These are phyloP conservation scores for Irpex rosettiformis DNA, from an alignment of 1,284 basidiomycete genomes.

Conservation along the genomic window DNA sequence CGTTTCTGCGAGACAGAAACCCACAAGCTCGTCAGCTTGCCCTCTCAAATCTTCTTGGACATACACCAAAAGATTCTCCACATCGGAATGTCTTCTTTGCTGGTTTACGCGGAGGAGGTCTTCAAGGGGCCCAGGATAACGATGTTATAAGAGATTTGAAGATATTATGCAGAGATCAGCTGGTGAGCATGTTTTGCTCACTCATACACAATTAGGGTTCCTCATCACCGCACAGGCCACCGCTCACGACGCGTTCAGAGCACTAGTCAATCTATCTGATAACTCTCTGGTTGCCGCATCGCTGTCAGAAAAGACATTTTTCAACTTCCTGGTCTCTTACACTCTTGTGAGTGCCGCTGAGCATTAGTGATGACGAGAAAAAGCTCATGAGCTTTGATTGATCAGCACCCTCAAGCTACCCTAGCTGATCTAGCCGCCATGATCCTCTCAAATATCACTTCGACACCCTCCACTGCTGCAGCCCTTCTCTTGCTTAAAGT, in stretches of 20 bases:
- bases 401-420: constrained; percentile 82
- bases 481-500: constrained; percentile 68
- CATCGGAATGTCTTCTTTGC: constrained; percentile 75
- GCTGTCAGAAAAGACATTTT: constrained; percentile 74
- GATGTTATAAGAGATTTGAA: constrained; percentile 78
- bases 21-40: constrained; percentile 87
- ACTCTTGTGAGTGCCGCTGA: constrained; percentile 68
- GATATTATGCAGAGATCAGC: constrained; percentile 81
- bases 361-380: not conserved
- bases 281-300: constrained; percentile 67
- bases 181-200: constrained; percentile 41
- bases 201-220: constrained; percentile 3
- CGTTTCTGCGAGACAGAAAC: constrained; percentile 85
- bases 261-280: constrained; percentile 93
- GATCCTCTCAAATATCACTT: constrained; percentile 93
- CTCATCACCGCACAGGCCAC: constrained; percentile 55
- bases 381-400: not conserved
- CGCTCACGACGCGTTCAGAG: constrained; percentile 93
- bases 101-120: constrained; percentile 50
- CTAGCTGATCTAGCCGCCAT: constrained; percentile 95
- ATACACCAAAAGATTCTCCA: constrained; percentile 72
- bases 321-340: constrained; percentile 87
- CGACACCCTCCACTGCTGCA: constrained; percentile 69
- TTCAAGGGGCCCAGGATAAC: constrained; percentile 60
- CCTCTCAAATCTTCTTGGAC: constrained; percentile 77